A percentile compares a stretch with the other conserved stretches of the same genome.
Evolutionary conservation across 192 early-diverging fungal species (phyloP).

Genomic region (Coemansia sp.): DNA sequence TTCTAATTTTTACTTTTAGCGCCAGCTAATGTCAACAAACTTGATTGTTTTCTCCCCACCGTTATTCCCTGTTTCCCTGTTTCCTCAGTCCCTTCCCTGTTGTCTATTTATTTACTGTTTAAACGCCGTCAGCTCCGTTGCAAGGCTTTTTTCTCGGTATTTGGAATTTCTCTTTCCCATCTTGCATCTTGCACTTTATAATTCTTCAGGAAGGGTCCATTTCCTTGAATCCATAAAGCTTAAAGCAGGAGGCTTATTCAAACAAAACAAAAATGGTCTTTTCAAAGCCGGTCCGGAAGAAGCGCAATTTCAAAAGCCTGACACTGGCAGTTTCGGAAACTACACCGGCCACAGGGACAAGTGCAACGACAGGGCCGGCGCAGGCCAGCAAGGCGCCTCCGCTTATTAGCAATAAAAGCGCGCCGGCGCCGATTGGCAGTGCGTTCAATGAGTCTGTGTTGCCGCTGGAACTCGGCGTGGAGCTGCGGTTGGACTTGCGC

Average conservation of each 20-base stretch:
- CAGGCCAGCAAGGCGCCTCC: conserved; percentile 15
- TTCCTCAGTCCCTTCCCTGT: neutral
- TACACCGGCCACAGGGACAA: conserved; percentile 12
- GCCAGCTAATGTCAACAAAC: too few species aligned
- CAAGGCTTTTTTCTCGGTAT: neutral
- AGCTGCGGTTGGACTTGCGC: conserved; percentile 72
- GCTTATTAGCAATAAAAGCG: conserved; percentile 18
- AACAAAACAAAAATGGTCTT: conserved; percentile 24
- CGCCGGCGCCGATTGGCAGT: conserved; percentile 14
- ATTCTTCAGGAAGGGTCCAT: neutral
- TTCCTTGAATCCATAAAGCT: too few species aligned
- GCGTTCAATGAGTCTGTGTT: conserved; percentile 26
- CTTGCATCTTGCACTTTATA: neutral
- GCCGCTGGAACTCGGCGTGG: conserved; percentile 67
- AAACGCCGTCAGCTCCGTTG: too few species aligned
- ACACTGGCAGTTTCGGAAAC: conserved; percentile 39
- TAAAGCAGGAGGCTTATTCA: too few species aligned
- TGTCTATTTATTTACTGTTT: conserved; percentile 2
- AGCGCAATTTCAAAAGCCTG: conserved; percentile 56
- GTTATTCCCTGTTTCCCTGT: too few species aligned
- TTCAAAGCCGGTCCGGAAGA: conserved; percentile 51
- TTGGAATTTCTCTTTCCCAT: neutral
- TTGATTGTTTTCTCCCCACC: too few species aligned
- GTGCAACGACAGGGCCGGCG: conserved; percentile 11
- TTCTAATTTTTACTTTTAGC: too few species aligned